Evolutionary conservation across 164 flowering plant genomes (phyloP), one percentile per base, ranked within the genome.

Genomic region (Magnolia officinalis): DNA sequence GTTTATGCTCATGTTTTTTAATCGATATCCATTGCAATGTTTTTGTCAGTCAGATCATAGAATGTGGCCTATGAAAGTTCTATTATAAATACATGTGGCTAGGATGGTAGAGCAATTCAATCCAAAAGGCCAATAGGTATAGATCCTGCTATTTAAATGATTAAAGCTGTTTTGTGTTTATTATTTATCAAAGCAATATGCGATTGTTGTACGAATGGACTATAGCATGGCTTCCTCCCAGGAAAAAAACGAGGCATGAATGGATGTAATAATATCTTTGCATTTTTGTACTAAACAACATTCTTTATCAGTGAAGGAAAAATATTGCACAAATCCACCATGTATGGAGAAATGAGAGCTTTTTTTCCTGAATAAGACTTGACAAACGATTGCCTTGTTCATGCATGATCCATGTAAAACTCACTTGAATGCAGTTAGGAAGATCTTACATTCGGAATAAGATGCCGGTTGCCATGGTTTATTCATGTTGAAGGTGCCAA

Each of bases 401-500:
- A 83, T 85, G 80, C 83, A 84, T 88, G 83, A 85, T 84, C 85
- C 84, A 81, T 89, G 85, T 80, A 74, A 86, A 84, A 90, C 80
- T 83, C 85, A 76, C 77, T 82, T 91, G 86, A 88, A 84, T 89
- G 77, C 77, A 82, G 66, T 67, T 86, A 83, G 86, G 88, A 83
- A 86, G 89, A 82, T 84, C 81, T 86, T 89, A 70, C 81, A 78
- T 90, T 80, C 85, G 84, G 78, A 83, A 88, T 84, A 75, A 87
- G 91, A 87, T 91, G 84, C 86, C 88, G 83, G 89, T 88, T 95
- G 87, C 91, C 90, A 86, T 93, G 91, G 86, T 95, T 92, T 93
- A 80, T 90, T 86, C 85, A 80, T 89, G 81, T 85, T 88, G 84
- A 90, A 92, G 88, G 90, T 93, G 91, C 93, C 97, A 78, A 89